phyloP scores from a whole-genome alignment of 1,284 basidiomycete species.

The Cryptococcus sp. region DNA sequence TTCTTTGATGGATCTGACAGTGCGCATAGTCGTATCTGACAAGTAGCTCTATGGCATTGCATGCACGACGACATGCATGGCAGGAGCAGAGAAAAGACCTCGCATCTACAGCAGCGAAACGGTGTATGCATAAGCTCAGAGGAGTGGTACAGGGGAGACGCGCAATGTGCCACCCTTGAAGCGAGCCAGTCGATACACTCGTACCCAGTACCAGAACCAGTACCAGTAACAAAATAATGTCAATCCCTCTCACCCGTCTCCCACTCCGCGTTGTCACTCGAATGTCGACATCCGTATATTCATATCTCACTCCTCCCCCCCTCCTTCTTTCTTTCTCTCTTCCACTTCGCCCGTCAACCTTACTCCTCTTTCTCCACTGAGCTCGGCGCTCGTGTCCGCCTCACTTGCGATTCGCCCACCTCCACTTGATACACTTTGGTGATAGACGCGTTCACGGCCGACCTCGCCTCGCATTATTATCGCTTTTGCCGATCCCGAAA shows the following conservation, averaged over 20 bases:
- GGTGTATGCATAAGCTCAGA: neutral
- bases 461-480: no score
- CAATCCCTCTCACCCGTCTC: neutral
- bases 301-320: neutral
- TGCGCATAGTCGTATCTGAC: no score
- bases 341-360: neutral
- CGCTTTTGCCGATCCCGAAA: no score
- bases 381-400: neutral
- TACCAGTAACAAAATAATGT: neutral
- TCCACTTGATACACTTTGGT: neutral
- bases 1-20: neutral
- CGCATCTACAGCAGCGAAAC: no score
- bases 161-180: constrained; percentile 2
- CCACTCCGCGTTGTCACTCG: neutral
- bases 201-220: neutral
- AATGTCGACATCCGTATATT: neutral
- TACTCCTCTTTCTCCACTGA: neutral
- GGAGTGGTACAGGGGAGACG: neutral
- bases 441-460: no score
- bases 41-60: no score
- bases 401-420: neutral
- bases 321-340: constrained; percentile 4
- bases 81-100: no score
- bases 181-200: neutral
- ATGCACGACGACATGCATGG: no score